These are phyloP conservation scores for Fusarium luffae DNA, from an alignment of 2,329 filamentous ascomycete species.

Conservation along the genomic window DNA sequence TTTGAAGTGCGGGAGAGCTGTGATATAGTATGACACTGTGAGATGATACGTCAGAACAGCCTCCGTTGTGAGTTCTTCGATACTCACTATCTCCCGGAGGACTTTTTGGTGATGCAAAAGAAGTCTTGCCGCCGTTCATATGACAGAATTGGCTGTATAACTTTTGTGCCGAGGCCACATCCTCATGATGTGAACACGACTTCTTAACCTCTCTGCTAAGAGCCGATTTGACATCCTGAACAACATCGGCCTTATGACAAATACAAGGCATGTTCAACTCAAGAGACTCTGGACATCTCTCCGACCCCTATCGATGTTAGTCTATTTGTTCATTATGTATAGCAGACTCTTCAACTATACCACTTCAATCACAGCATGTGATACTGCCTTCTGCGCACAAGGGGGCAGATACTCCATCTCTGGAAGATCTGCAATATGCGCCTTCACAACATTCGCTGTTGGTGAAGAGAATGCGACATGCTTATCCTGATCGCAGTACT, in stretches of 20 bases:
- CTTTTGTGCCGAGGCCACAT: conserved; percentile 59
- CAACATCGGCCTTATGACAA: conserved; percentile 63
- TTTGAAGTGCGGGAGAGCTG: conserved; percentile 59
- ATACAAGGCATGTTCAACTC: conserved; percentile 62
- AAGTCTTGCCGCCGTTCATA: conserved; percentile 60
- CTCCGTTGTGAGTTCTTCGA: accelerated
- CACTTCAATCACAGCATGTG: conserved; percentile 47
- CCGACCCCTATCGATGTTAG: conserved; percentile 29
- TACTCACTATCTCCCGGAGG: conserved; percentile 64
- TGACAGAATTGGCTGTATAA: conserved; percentile 65
- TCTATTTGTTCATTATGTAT: not conserved
- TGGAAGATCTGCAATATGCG: conserved; percentile 63
- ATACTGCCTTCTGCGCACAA: conserved; percentile 51
- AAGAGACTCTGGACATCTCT: conserved; percentile 53
- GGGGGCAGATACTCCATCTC: conserved; percentile 53
- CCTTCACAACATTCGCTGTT: conserved; percentile 53
- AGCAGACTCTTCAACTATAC: conserved; percentile 27
- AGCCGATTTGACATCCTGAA: conserved; percentile 54
- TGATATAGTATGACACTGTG: conserved; percentile 65
- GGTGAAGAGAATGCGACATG: conserved; percentile 56
- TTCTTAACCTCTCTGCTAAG: conserved; percentile 58
- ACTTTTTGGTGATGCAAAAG: conserved; percentile 57
- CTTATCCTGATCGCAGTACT: conserved; percentile 61
- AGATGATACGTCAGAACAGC: not conserved
- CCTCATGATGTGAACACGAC: conserved; percentile 59